Evolutionary conservation across 306 rosid genomes (phyloP), one percentile per base, ranked within the genome.

Genomic region (Pueraria montana): DNA sequence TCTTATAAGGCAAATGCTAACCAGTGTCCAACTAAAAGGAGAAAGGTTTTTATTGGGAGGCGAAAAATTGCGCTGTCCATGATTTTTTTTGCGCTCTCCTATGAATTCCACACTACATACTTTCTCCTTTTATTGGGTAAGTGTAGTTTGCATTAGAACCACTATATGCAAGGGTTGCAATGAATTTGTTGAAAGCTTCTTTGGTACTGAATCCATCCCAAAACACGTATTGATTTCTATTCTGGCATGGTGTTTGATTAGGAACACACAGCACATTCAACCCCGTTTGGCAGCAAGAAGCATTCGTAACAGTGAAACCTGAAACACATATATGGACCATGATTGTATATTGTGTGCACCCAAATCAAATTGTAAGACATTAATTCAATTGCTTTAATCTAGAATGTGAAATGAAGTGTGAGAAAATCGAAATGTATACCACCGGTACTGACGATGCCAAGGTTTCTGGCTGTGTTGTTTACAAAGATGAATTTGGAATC

Each of bases 131-230:
- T n/a, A n/a, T n/a, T n/a, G 61, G 61, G 26, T 53, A 53, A 53
- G 23, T 20, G 61, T 2, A 53, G 61, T 0, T 0, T 18, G 13
- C 26, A 53, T 53, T 18, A 18, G 61, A 53, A 18, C 61, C 56
- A 18, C 18, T 18, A 53, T 18, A 53, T 2, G 26, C 26, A 50
- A 50, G 56, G 21, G n/a, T 0, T 11, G 91, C 89, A 13, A 7
- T 6, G 48, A 78, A 3, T 58, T 1, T 3, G 68, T 92, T 90
- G 6, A 16, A 14, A 3, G 80, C 74, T 8, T 81, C 89, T 0
- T 88, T 82, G 5, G 89, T 67, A 52, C 84, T 91, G 23, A 38
- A 73, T 3, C 21, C 58, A 81, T 92, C 96, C 89, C 88, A 90
- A 46, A 88, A 89, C 16, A 79, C 66, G 14, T 88, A 78, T 17